Conservation (phyloP, 1,284 basidiomycete genomes). For the Albatrellus sp. region DNA sequence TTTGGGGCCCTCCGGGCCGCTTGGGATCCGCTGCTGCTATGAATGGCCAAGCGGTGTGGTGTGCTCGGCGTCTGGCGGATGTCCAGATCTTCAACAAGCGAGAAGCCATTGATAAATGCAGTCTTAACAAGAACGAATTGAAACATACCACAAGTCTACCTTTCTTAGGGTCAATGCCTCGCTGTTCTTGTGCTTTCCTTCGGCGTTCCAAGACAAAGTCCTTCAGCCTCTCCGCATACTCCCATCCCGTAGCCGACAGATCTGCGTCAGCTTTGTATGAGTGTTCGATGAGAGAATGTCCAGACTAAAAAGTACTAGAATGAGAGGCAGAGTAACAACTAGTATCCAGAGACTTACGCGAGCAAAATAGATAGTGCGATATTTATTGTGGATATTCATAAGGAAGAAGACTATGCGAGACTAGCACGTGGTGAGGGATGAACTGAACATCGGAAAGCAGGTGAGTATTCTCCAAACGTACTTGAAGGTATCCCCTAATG, state of each 20-base stretch:
- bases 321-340: background rate
- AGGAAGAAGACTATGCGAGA: conserved; percentile 92
- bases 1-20: conserved; percentile 10
- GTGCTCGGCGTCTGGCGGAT: conserved; percentile 82
- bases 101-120: background rate
- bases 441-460: background rate
- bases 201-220: conserved; percentile 76
- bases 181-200: conserved; percentile 53
- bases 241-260: conserved; percentile 88
- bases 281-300: conserved; percentile 94
- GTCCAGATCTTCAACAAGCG: conserved; percentile 75
- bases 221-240: conserved; percentile 82
- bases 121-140: conserved; percentile 1
- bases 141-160: conserved; percentile 62
- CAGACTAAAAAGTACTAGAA: conserved; percentile 41
- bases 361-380: conserved; percentile 88
- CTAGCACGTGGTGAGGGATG: conserved; percentile 24
- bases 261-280: conserved; percentile 99
- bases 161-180: conserved; percentile 49
- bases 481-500: conserved; percentile 78
- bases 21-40: conserved; percentile 27
- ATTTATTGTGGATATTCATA: conserved; percentile 95
- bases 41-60: conserved; percentile 96
- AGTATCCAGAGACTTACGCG: conserved; percentile 38
- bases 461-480: conserved; percentile 23